phyloP scores from a whole-genome alignment of 306 rosid genomes.

The Abrus precatorius region DNA sequence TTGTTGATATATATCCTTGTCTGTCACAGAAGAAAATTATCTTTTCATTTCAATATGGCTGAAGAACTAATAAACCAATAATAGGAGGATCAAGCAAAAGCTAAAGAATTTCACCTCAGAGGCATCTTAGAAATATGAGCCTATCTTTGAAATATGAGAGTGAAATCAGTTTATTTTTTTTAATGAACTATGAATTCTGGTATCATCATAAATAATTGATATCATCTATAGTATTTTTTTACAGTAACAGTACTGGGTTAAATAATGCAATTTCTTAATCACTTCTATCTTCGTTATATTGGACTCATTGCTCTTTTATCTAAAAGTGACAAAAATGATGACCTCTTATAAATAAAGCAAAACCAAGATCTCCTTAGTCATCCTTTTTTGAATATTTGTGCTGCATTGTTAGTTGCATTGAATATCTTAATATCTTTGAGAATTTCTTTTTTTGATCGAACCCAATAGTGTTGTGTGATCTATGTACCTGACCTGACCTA shows the following conservation, averaged over 20 bases:
- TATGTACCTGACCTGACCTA: too few species aligned
- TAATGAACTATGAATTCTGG: background rate
- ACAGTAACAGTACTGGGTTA: background rate
- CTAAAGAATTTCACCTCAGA: background rate
- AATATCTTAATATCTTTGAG: background rate
- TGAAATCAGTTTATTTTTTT: background rate
- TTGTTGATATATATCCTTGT: background rate
- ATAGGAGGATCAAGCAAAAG: background rate
- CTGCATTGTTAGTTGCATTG: background rate
- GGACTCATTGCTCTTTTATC: background rate
- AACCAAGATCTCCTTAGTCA: background rate
- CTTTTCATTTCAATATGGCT: background rate
- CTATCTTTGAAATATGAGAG: background rate
- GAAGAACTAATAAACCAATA: background rate
- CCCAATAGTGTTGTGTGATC: too few species aligned
- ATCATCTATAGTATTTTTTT: background rate
- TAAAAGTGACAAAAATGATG: background rate
- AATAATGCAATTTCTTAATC: background rate
- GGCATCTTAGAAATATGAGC: background rate
- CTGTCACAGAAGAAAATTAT: background rate
- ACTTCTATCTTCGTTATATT: background rate
- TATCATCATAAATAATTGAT: background rate
- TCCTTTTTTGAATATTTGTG: conserved; percentile 4
- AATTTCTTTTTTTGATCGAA: too few species aligned
- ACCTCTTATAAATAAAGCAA: background rate